These are phyloP conservation scores for carrot (Daucus carota) DNA, from an alignment of 129 eudicot genomes.

Conservation along the genomic window DH1_v3.0 NC_030386.2:5144001-5144500, in stretches of 20 bases:
- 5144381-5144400: slow-evolving; percentile 25
- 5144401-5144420: slow-evolving; percentile 59
- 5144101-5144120: slow-evolving; percentile 65
- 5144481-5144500: slow-evolving; percentile 97
- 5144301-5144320: slow-evolving; percentile 90
- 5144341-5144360: slow-evolving; percentile 19
- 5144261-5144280: slow-evolving; percentile 32
- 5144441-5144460: slow-evolving; percentile 65
- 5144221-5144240: slow-evolving; percentile 28
- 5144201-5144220: slow-evolving; percentile 55
- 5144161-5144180: slow-evolving; percentile 92
- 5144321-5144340: slow-evolving; percentile 86
- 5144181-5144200: slow-evolving; percentile 83
- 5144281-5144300: slow-evolving; percentile 79
- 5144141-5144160: slow-evolving; percentile 98
- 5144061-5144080: slow-evolving; percentile 69
- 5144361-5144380: slow-evolving; percentile 1
- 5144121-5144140: slow-evolving; percentile 86
- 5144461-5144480: slow-evolving; percentile 75
- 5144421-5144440: slow-evolving; percentile 72
- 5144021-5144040: slow-evolving; percentile 13
- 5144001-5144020: background rate
- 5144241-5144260: slow-evolving; percentile 53
- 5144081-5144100: slow-evolving; percentile 69
- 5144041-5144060: slow-evolving; percentile 25